Percentiles rank a stretch among this genome's conserved stretches.
Conservation (phyloP, 495 filamentous ascomycete genomes). For the Penicillium turbatum region DNA sequence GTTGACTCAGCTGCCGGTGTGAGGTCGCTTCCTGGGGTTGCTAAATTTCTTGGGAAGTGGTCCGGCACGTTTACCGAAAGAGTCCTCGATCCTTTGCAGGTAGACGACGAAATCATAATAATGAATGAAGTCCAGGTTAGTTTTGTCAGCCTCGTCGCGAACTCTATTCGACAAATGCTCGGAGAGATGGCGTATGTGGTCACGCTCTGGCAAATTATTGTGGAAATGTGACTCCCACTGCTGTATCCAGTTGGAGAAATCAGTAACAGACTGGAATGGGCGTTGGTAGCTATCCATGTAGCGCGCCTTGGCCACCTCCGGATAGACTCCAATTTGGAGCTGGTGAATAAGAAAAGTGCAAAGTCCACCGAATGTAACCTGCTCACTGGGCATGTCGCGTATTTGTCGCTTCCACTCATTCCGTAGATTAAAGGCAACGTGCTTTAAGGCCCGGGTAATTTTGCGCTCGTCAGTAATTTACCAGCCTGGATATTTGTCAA, state of each 20-base stretch:
- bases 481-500: constrained; percentile 4
- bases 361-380: neutral
- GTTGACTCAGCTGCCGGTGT: neutral
- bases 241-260: constrained; percentile 15
- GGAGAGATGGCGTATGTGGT: constrained; percentile 14
- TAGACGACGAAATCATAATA: constrained; percentile 15
- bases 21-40: constrained; percentile 2
- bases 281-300: constrained; percentile 6
- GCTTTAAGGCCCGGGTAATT: constrained; percentile 1
- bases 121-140: constrained; percentile 2
- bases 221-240: constrained; percentile 8
- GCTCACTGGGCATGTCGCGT: neutral
- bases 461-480: neutral
- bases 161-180: constrained; percentile 8
- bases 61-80: neutral
- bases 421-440: neutral
- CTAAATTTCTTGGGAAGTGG: neutral
- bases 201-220: neutral
- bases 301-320: neutral
- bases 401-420: constrained; percentile 3
- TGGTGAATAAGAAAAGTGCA: constrained; percentile 7
- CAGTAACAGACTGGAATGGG: constrained; percentile 3
- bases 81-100: constrained; percentile 10
- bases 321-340: neutral
- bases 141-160: neutral